Evolutionary conservation across 768 basidiomycete species (phyloP).

Genomic region (Hemileccinum rubropunctum): DNA sequence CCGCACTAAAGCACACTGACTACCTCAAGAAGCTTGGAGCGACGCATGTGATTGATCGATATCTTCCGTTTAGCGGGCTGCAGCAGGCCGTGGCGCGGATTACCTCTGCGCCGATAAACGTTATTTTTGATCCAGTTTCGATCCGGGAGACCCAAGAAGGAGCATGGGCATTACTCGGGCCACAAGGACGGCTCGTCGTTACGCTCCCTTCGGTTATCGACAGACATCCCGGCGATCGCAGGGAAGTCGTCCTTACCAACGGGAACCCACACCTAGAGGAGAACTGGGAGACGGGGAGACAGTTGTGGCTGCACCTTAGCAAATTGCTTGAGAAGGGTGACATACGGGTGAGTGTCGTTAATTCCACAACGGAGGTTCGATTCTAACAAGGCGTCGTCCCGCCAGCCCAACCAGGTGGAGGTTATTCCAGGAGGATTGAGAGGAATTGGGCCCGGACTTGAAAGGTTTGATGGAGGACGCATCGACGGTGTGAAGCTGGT

Average conservation of each 20-base stretch:
- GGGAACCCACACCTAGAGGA: constrained; percentile 33
- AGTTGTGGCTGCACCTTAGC: constrained; percentile 27
- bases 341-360: constrained; percentile 24
- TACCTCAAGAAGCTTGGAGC: constrained; percentile 35
- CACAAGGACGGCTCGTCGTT: constrained; percentile 36
- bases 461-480: constrained; percentile 38
- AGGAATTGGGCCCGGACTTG: constrained; percentile 41
- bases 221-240: constrained; percentile 23
- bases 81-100: constrained; percentile 37
- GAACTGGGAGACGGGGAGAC: constrained; percentile 33
- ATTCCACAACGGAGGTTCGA: neutral
- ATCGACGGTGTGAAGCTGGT: constrained; percentile 47
- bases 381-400: neutral
- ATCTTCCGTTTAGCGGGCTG: constrained; percentile 26
- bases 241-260: constrained; percentile 31
- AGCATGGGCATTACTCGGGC: constrained; percentile 35
- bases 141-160: constrained; percentile 37
- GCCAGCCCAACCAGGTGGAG: constrained; percentile 44
- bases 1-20: constrained; percentile 35
- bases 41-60: constrained; percentile 35
- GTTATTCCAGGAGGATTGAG: constrained; percentile 40
- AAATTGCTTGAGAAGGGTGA: constrained; percentile 32
- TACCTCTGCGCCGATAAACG: constrained; percentile 32
- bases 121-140: constrained; percentile 40
- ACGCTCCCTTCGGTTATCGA: constrained; percentile 34